Base-by-base conservation (phyloP, 163 green algal species). In the Prototheca wickerhamii region DNA sequence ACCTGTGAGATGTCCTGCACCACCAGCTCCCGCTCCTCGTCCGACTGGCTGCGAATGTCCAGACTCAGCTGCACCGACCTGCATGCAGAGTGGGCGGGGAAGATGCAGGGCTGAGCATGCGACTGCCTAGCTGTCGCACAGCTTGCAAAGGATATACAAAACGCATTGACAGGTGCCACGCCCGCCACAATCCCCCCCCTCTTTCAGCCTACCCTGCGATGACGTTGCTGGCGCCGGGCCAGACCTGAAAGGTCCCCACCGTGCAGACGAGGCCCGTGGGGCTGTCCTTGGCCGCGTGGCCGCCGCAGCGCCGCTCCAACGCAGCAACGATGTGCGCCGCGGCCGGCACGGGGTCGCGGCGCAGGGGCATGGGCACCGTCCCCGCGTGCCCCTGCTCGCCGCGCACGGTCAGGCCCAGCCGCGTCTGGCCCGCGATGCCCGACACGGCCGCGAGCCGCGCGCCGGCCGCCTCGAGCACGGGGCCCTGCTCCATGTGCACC, bases 401-500 rank as follows among this genome's bases (percentile, higher is more conserved):
- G 25, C 32, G 3, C 23, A 75, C 25, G 21, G 26, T 26, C 18
- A 54, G 3, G 18, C 29, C 12, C 52, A 95, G 70, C 7, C 91
- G 83, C 18, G 82, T 87, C 71, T 96, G 90, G 1, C 87, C 91
- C 7, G 89, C 82, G 29, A 97, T 97, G 56, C 76, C 86, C 23
- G 74, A 65, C 21, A 97, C 91, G 3, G 88, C 77, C 0, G 82
- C 91, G n/a, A 96, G 58, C 1, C 82, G 68, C 55, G 76, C 28
- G 23, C 60, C 68, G 0, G 54, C 25, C 4, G 50, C 34, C 75
- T 96, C 83, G 30, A 97, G 76, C 21, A 91, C 74, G 2, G 89
- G 89, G 5, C 90, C 90, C 71, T 97, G 90, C 74, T 97, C 90
- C 46, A 96, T 89, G 83, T 97, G 90, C 10, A 96, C 76, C 76